These are phyloP conservation scores for Naganishia cerealis DNA, from an alignment of 1,284 basidiomycete species.

Conservation along the genomic window DNA sequence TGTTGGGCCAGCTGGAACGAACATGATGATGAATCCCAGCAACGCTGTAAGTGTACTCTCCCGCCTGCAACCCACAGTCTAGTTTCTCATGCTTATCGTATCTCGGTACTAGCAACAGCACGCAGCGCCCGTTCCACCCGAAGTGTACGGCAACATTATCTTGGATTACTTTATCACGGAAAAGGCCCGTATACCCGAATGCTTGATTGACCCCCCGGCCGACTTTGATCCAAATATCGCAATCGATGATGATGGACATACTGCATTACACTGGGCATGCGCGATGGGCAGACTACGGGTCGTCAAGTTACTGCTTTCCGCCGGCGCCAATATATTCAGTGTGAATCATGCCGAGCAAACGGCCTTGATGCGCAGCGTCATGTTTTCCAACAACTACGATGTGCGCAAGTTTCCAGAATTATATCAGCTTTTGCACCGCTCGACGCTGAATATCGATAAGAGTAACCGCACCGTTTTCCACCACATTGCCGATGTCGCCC, in stretches of 20 bases:
- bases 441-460: conserved; percentile 98
- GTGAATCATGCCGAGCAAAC: conserved; percentile 97
- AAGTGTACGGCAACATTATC: conserved; percentile 85
- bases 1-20: neutral
- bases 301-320: conserved; percentile 88
- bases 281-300: conserved; percentile 98
- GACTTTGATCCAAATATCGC: conserved; percentile 95
- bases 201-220: conserved; percentile 82
- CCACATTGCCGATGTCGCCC: conserved; percentile 96
- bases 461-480: conserved; percentile 98
- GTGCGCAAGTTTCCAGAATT: conserved; percentile 97
- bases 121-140: conserved; percentile 43
- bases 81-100: neutral
- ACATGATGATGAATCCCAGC: neutral
- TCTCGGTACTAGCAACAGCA: conserved; percentile 3
- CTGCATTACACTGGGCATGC: conserved; percentile 96
- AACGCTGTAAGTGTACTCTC: conserved; percentile 3
- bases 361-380: conserved; percentile 95
- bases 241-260: conserved; percentile 98
- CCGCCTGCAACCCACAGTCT: neutral
- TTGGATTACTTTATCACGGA: conserved; percentile 99
- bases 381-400: conserved; percentile 99
- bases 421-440: conserved; percentile 93
- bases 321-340: conserved; percentile 94
- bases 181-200: conserved; percentile 83